Percentiles rank a stretch among this genome's conserved stretches.
Conservation (phyloP, 1,139 yeast genomes). For the Sugiyamaella paludigena region DNA sequence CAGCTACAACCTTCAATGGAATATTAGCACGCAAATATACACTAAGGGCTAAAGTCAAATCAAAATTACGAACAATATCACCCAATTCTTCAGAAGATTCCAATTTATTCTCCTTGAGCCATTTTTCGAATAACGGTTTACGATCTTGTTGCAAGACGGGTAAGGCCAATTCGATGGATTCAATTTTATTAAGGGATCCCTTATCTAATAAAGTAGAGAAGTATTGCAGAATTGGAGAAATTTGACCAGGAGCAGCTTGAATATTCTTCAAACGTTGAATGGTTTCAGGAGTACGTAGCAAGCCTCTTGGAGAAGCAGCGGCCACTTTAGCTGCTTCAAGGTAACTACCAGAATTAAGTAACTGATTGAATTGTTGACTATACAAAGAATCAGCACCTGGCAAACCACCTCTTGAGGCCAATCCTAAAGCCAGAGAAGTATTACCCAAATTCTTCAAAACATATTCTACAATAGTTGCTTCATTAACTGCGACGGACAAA, state of each 20-base stretch:
- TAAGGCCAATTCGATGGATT: slow-evolving; percentile 90
- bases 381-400: slow-evolving; percentile 96
- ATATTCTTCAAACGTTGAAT: slow-evolving; percentile 87
- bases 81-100: slow-evolving; percentile 95
- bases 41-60: slow-evolving; percentile 81
- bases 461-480: slow-evolving; percentile 83
- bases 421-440: slow-evolving; percentile 78
- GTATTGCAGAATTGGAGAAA: slow-evolving; percentile 91
- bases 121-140: slow-evolving; percentile 89
- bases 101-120: slow-evolving; percentile 93
- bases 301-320: slow-evolving; percentile 82
- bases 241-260: slow-evolving; percentile 95
- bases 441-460: slow-evolving; percentile 83
- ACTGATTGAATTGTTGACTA: slow-evolving; percentile 84
- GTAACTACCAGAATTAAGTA: slow-evolving; percentile 82
- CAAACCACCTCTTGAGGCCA: slow-evolving; percentile 93
- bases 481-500: slow-evolving; percentile 84
- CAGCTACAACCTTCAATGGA: slow-evolving; percentile 86
- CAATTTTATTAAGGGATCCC: slow-evolving; percentile 90
- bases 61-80: slow-evolving; percentile 88
- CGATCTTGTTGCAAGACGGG: slow-evolving; percentile 97
- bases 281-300: slow-evolving; percentile 88
- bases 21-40: slow-evolving; percentile 84
- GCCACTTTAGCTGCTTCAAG: slow-evolving; percentile 95
- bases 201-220: slow-evolving; percentile 89